Percentiles rank a stretch among this genome's conserved stretches.
These are phyloP conservation scores for Kwoniella europaea DNA, from an alignment of 768 basidiomycete species.

Conservation along the genomic window DNA sequence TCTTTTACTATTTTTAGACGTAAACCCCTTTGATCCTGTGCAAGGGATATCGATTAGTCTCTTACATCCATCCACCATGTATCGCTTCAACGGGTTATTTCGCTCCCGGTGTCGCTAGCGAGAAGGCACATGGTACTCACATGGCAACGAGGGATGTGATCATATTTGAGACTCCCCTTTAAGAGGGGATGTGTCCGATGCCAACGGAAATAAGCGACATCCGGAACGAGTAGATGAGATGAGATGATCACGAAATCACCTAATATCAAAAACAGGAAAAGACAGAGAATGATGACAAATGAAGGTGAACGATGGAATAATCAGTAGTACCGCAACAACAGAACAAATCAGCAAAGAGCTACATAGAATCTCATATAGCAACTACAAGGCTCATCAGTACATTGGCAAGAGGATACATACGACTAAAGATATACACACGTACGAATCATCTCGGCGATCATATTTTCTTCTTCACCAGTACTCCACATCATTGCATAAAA, in stretches of 20 bases:
- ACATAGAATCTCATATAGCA: too few species aligned
- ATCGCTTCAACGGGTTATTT: too few species aligned
- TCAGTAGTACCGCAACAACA: background rate
- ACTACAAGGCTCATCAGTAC: too few species aligned
- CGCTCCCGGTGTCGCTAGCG: too few species aligned
- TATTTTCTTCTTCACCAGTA: background rate
- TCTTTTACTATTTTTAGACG: background rate
- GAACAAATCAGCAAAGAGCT: background rate
- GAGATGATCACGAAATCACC: background rate
- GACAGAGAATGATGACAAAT: background rate
- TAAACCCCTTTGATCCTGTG: too few species aligned
- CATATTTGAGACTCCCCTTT: background rate
- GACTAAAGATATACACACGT: background rate
- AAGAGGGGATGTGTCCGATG: background rate
- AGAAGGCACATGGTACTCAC: too few species aligned
- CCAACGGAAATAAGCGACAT: background rate
- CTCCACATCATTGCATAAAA: background rate
- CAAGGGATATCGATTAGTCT: too few species aligned
- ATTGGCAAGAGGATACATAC: too few species aligned
- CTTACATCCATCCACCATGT: too few species aligned
- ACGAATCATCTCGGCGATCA: background rate
- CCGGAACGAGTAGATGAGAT: background rate
- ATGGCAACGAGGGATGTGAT: too few species aligned
- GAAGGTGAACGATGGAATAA: background rate
- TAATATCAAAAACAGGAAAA: background rate